These are phyloP conservation scores for Helotiales sp. DNA, from an alignment of 2,329 filamentous ascomycete species.

Conservation along the genomic window DNA sequence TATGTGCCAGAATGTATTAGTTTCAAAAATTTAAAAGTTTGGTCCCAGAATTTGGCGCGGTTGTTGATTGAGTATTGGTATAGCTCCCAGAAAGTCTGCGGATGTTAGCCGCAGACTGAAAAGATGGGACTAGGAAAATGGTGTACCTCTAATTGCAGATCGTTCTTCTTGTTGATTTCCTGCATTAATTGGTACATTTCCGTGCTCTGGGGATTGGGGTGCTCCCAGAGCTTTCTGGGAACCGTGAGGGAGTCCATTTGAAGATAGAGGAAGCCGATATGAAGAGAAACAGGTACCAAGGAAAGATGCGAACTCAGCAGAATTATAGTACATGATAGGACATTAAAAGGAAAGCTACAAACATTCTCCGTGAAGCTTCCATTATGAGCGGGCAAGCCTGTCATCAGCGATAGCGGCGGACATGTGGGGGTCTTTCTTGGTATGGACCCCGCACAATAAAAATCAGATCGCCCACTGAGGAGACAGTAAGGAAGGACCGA, in stretches of 20 bases:
- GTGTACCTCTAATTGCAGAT: constrained; percentile 60
- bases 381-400: not conserved
- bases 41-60: constrained; percentile 64
- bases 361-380: not conserved
- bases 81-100: constrained; percentile 66
- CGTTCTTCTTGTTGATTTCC: constrained; percentile 57
- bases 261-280: not conserved
- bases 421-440: too few species aligned
- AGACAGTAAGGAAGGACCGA: too few species aligned
- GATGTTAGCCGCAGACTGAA: not conserved
- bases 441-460: too few species aligned
- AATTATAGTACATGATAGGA: too few species aligned
- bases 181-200: constrained; percentile 69
- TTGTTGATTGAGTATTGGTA: constrained; percentile 67
- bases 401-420: not conserved
- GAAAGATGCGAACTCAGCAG: too few species aligned
- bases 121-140: constrained; percentile 13
- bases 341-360: too few species aligned
- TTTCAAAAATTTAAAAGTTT: constrained; percentile 59
- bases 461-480: too few species aligned
- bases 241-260: not conserved
- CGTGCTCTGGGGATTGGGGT: constrained; percentile 60
- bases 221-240: constrained; percentile 68
- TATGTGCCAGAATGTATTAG: constrained; percentile 65
- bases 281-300: not conserved